Evolutionary conservation across 225 moss, liverwort and hornwort genomes (phyloP).

Genomic region (Pseudisothecium myosuroides): DNA sequence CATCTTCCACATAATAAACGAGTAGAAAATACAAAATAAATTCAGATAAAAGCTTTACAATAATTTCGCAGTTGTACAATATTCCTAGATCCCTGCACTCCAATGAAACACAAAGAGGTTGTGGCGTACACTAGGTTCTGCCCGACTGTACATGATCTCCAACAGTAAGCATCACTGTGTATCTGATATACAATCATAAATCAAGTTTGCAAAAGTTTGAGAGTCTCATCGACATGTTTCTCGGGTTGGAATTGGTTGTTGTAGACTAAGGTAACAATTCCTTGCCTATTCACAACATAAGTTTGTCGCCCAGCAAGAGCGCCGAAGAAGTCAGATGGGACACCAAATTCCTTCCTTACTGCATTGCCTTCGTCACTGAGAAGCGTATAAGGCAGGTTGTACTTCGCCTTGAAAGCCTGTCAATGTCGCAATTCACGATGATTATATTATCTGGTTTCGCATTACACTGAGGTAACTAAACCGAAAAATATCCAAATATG

Average conservation of each 20-base stretch:
- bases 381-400: conserved; percentile 71
- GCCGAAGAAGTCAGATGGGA: conserved; percentile 82
- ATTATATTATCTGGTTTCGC: not conserved
- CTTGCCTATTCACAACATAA: conserved; percentile 84
- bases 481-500: not conserved
- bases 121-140: not conserved
- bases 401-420: conserved; percentile 88
- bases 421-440: not conserved
- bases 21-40: not conserved
- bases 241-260: conserved; percentile 95
- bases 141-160: not conserved
- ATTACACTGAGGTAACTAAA: not conserved
- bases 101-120: not conserved
- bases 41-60: not conserved
- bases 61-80: not conserved
- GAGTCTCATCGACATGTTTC: conserved; percentile 86
- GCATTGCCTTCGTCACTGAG: conserved; percentile 82
- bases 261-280: conserved; percentile 36
- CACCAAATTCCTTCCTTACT: conserved; percentile 76
- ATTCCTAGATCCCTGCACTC: not conserved
- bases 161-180: not conserved
- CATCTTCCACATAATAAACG: not conserved
- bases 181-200: not conserved
- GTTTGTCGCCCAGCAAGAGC: conserved; percentile 88
- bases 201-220: conserved; percentile 54